These are phyloP conservation scores for Xylariaceae sp. DNA, from an alignment of 2,329 filamentous ascomycete species.

Conservation along the genomic window DNA sequence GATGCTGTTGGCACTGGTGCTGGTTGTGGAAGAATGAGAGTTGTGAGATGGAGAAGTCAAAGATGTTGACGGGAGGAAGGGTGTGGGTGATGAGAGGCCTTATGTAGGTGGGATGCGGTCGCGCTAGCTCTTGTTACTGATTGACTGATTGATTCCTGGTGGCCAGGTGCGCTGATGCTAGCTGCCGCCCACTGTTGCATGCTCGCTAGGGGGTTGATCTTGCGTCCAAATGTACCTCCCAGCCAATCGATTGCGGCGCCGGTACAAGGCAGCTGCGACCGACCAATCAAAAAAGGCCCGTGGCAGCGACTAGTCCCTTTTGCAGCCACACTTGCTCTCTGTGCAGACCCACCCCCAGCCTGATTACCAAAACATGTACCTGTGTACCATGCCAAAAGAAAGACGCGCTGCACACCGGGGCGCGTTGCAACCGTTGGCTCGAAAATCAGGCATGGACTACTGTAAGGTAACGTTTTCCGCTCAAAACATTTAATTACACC, in stretches of 20 bases:
- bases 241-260: constrained; percentile 1
- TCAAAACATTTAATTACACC: too few species aligned
- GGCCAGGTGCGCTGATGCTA: constrained; percentile 11
- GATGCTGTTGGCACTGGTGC: constrained; percentile 10
- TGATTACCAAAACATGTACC: too few species aligned
- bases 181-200: constrained; percentile 1
- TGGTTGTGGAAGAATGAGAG: constrained; percentile 29
- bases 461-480: too few species aligned
- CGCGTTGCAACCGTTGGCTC: too few species aligned
- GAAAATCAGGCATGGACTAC: too few species aligned
- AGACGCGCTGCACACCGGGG: too few species aligned
- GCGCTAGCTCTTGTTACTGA: constrained; percentile 55
- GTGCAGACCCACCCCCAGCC: too few species aligned
- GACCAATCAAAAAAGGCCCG: constrained; percentile 8
- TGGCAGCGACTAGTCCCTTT: too few species aligned
- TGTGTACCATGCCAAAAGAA: too few species aligned
- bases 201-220: constrained; percentile 20
- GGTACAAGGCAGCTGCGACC: constrained; percentile 7
- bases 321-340: too few species aligned
- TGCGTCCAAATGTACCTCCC: constrained; percentile 15
- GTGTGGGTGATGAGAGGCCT: constrained; percentile 53
- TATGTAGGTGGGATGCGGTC: constrained; percentile 61
- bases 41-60: constrained; percentile 35
- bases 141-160: constrained; percentile 33
- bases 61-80: constrained; percentile 46